Conservation (phyloP, 2,329 filamentous ascomycete genomes). For the Coniosporium uncinatum region DNA sequence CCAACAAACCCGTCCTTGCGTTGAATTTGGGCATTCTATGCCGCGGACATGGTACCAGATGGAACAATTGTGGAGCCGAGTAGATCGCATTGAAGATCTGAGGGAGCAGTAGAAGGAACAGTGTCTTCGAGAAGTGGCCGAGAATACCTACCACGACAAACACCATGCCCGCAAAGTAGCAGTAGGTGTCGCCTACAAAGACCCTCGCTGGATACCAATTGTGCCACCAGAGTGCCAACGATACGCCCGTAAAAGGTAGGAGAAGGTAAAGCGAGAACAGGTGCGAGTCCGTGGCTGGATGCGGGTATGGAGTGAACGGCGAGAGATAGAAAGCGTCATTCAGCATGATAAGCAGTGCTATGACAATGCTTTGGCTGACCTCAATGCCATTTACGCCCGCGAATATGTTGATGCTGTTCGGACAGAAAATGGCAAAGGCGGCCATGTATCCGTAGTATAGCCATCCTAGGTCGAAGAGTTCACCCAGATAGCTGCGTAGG, state of each 20-base stretch:
- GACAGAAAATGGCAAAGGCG: conserved; percentile 92
- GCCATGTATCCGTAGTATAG: conserved; percentile 97
- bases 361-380: conserved; percentile 88
- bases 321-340: conserved; percentile 87
- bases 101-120: conserved; percentile 84
- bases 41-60: conserved; percentile 84
- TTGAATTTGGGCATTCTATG: conserved; percentile 92
- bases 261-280: conserved; percentile 95
- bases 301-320: conserved; percentile 69
- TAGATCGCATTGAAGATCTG: conserved; percentile 98
- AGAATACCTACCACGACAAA: conserved; percentile 97
- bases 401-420: conserved; percentile 99
- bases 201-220: conserved; percentile 96
- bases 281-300: conserved; percentile 93
- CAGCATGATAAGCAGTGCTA: conserved; percentile 74
- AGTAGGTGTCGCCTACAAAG: conserved; percentile 98
- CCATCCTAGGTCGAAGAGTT: conserved; percentile 70
- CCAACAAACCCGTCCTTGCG: conserved; percentile 74
- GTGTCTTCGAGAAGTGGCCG: conserved; percentile 96
- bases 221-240: conserved; percentile 77
- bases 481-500: conserved; percentile 77
- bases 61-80: conserved; percentile 87
- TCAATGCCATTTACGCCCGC: conserved; percentile 99
- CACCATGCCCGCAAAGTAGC: conserved; percentile 99
- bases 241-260: conserved; percentile 91